Evolutionary conservation across 495 filamentous ascomycete genomes (phyloP).

Genomic region (Neurospora sp.): DNA sequence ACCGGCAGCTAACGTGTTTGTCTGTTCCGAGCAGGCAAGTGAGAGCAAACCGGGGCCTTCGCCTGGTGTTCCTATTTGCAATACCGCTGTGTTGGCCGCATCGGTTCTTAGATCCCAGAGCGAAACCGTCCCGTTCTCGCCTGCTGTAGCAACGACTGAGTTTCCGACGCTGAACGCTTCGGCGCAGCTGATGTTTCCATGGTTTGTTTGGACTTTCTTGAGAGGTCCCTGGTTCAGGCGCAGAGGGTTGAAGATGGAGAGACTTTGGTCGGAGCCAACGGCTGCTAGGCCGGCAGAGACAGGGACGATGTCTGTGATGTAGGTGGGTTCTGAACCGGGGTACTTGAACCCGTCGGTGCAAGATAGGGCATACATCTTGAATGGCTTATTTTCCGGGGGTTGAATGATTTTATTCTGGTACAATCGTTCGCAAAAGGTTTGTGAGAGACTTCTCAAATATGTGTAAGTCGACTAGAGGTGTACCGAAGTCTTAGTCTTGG

Average conservation of each 20-base stretch:
- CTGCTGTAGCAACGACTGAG: constrained; percentile 44
- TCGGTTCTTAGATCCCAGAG: constrained; percentile 47
- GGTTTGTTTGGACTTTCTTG: constrained; percentile 32
- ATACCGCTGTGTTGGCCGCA: constrained; percentile 19
- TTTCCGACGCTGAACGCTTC: constrained; percentile 32
- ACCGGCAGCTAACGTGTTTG: constrained; percentile 58
- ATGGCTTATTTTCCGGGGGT: background rate
- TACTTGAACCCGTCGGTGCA: constrained; percentile 33
- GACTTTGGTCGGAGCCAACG: constrained; percentile 44
- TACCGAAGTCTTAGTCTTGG: background rate
- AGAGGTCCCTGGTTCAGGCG: constrained; percentile 31
- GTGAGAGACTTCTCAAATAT: background rate
- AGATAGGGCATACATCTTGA: constrained; percentile 36
- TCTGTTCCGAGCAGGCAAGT: constrained; percentile 48
- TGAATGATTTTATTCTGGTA: background rate
- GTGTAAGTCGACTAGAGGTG: background rate
- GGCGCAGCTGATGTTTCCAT: constrained; percentile 49
- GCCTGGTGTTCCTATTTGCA: constrained; percentile 27
- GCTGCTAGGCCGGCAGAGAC: constrained; percentile 33
- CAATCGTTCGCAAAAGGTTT: background rate
- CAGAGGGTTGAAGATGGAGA: constrained; percentile 44
- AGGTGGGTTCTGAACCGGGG: constrained; percentile 31
- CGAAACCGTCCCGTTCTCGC: constrained; percentile 50
- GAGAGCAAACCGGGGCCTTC: constrained; percentile 51
- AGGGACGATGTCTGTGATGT: constrained; percentile 42